Evolutionary conservation across 2,329 filamentous ascomycete species (phyloP), one percentile per base, ranked within the genome.

Genomic region (Mycosphaerella arachidis): DNA sequence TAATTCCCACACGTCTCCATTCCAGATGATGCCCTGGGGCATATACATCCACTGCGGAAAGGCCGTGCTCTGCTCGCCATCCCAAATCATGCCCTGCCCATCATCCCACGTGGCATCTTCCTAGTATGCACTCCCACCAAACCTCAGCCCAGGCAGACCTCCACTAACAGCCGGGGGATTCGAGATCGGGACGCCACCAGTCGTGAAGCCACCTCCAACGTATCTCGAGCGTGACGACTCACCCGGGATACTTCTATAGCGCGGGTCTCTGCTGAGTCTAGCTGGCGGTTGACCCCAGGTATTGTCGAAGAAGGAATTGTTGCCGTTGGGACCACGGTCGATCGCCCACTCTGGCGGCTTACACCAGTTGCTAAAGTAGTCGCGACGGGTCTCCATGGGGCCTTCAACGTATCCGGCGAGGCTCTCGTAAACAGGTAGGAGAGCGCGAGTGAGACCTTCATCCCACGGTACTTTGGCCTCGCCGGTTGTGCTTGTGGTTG

Each of bases 391-490:
- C 24, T 72, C 59, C 40, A 64, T n/a, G 31, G 71, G 64, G 58
- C 70, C 77, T 37, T 74, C 66, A 12, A 71, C 69, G 60, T 81
- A 80, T 30, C 73, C 71, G 7, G 70, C 70, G 1, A 80, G 70
- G 33, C 73, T 78, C 62, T 79, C 77, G 53, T 76, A 73, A 10
- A 79, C 62, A 1, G 75, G 73, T 6, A 79, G 71, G 55, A 79
- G 74, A 4, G 75, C 58, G 37, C 71, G 72, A 18, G 73, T 76
- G 16, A 62, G 58, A 40, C 50, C 53, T 40, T 63, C 58, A 18
- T 63, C 55, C 48, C 48, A 45, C 5, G 61, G 54, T 31, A 48
- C 33, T 3, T 30, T 20, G 5, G 40, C 9, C 1, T 43, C 31
- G 29, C 13, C 37, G 50, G 53, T 18, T 29, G 48, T 48, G 18